These are phyloP conservation scores for Chrysanthemum lavandulifolium DNA, from an alignment of 129 eudicot species.

Conservation along the genomic window DNA sequence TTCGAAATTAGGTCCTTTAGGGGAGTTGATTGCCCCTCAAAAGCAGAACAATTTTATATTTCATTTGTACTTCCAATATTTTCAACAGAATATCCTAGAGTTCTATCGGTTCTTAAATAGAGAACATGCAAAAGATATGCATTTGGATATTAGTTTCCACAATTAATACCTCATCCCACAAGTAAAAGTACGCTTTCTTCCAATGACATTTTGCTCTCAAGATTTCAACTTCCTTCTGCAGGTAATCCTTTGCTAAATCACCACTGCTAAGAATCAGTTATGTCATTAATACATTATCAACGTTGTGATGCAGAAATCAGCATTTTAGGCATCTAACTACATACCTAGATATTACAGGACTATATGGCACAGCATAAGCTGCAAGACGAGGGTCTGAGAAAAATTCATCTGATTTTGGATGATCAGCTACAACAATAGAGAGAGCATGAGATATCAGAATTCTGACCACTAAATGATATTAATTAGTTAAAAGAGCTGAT, in stretches of 20 bases:
- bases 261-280: conserved; percentile 55
- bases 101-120: not conserved
- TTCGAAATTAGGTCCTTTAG: too few species aligned
- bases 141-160: conserved; percentile 7
- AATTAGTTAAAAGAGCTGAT: not conserved
- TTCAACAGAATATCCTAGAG: too few species aligned
- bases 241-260: conserved; percentile 64
- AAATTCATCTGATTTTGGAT: conserved; percentile 97
- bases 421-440: conserved; percentile 59
- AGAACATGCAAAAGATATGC: conserved; percentile 5
- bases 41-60: too few species aligned
- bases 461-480: not conserved
- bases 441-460: conserved; percentile 4
- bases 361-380: conserved; percentile 96
- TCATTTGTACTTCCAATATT: too few species aligned
- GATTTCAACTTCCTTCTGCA: conserved; percentile 87
- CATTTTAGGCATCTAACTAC: conserved; percentile 18
- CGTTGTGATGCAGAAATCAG: not conserved
- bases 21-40: too few species aligned
- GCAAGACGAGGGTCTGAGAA: conserved; percentile 93
- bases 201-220: conserved; percentile 82
- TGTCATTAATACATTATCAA: conserved; percentile 14
- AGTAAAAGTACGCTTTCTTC: conserved; percentile 94
- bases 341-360: conserved; percentile 88
- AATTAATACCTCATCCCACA: conserved; percentile 94